Evolutionary conservation across 23 red algal species (phyloP).

Genomic region (Gracilaria gracilis): DNA sequence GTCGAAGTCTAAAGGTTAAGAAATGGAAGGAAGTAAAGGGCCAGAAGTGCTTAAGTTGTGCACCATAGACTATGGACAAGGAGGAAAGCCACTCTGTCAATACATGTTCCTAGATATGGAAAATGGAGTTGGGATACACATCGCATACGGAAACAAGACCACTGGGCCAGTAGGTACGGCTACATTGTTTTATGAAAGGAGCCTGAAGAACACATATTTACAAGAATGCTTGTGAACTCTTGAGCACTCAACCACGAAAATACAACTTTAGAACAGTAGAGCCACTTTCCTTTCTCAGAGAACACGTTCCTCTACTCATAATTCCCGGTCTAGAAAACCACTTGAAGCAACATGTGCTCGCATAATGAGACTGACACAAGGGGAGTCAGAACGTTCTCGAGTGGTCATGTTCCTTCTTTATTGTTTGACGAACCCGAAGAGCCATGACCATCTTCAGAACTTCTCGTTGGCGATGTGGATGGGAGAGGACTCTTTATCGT

Average conservation of each 20-base stretch:
- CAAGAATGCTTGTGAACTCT: background rate
- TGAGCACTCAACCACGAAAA: background rate
- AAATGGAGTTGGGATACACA: background rate
- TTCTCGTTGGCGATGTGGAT: constrained; percentile 13
- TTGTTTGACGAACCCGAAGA: background rate
- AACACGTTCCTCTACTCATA: background rate
- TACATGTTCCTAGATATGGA: background rate
- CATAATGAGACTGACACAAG: background rate
- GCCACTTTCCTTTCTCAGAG: background rate
- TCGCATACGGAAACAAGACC: too few relatives aligned
- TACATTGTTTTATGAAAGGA: too few relatives aligned
- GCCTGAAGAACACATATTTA: background rate
- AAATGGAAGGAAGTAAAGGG: too few relatives aligned
- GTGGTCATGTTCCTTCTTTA: constrained; percentile 1
- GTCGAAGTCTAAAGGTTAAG: background rate
- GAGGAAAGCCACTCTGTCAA: background rate
- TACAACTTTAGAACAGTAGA: background rate
- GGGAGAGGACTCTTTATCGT: constrained; percentile 29
- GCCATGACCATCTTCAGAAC: constrained; percentile 11
- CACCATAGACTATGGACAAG: background rate
- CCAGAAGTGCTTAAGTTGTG: background rate
- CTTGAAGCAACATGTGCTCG: too few relatives aligned
- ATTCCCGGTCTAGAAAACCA: background rate
- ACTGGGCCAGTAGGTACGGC: too few relatives aligned
- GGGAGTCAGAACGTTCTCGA: background rate